Conservation (phyloP, 805 yeast species). For the Wickerhamomyces bisporus region DNA sequence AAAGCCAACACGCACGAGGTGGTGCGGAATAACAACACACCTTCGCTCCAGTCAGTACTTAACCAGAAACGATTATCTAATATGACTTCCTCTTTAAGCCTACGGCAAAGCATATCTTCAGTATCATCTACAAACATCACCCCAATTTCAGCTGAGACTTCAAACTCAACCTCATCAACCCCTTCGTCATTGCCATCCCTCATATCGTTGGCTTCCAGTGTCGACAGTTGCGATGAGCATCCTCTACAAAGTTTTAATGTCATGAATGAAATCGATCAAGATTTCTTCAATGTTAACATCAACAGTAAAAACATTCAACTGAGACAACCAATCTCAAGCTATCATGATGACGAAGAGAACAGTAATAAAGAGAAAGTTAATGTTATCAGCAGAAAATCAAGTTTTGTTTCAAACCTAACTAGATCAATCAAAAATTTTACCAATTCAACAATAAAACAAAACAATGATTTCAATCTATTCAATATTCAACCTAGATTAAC, state of each 20-base stretch:
- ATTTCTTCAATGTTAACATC: slow-evolving; percentile 11
- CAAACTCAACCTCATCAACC: slow-evolving; percentile 6
- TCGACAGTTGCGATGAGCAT: slow-evolving; percentile 16
- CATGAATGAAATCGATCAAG: slow-evolving; percentile 20
- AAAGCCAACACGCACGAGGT: slow-evolving; percentile 1
- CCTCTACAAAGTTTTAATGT: slow-evolving; percentile 16
- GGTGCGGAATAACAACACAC: slow-evolving; percentile 13
- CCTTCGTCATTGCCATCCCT: slow-evolving; percentile 11
- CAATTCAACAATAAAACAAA: slow-evolving; percentile 10
- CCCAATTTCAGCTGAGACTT: not conserved
- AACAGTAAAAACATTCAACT: slow-evolving; percentile 2
- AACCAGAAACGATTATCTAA: slow-evolving; percentile 16
- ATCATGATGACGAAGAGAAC: not conserved
- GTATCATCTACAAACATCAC: slow-evolving; percentile 5
- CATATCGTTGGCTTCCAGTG: slow-evolving; percentile 7
- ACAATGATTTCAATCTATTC: slow-evolving; percentile 17
- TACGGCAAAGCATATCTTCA: no score
- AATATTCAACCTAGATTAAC: slow-evolving; percentile 24
- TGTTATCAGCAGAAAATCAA: slow-evolving; percentile 6
- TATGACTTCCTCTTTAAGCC: slow-evolving; percentile 1
- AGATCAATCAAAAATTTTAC: slow-evolving; percentile 16
- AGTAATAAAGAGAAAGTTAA: not conserved
- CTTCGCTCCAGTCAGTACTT: slow-evolving; percentile 20
- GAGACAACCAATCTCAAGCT: slow-evolving; percentile 2
- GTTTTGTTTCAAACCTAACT: slow-evolving; percentile 22